Conservation (phyloP, 139 green algal genomes). For the Desmodesmus armatus region DNA sequence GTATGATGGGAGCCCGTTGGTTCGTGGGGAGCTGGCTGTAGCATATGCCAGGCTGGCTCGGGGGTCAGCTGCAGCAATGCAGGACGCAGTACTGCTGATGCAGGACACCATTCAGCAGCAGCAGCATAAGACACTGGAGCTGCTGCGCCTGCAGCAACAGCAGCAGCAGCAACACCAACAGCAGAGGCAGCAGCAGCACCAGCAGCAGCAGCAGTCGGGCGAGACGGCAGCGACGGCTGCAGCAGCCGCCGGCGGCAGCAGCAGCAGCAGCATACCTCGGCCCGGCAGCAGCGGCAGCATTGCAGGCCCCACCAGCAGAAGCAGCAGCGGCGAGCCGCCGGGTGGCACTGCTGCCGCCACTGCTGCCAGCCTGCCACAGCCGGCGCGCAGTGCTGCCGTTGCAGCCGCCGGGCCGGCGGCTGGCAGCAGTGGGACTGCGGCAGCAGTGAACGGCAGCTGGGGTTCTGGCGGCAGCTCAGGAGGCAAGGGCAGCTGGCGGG, state of each 20-base stretch:
- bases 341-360: too few species aligned
- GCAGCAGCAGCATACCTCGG: slow-evolving; percentile 38
- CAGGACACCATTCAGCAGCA: slow-evolving; percentile 42
- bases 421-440: background rate
- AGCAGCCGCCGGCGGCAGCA: background rate
- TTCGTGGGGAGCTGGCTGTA: slow-evolving; percentile 83
- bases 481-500: background rate
- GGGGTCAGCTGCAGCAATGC: slow-evolving; percentile 57
- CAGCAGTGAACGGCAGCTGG: slow-evolving; percentile 23
- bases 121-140: slow-evolving; percentile 36
- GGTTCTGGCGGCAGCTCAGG: slow-evolving; percentile 13
- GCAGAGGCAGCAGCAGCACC: slow-evolving; percentile 29
- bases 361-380: background rate
- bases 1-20: slow-evolving; percentile 78
- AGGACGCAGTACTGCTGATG: slow-evolving; percentile 18
- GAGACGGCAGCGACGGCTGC: slow-evolving; percentile 2
- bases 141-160: slow-evolving; percentile 39
- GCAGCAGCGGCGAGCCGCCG: slow-evolving; percentile 21
- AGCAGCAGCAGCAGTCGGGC: background rate
- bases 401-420: slow-evolving; percentile 33
- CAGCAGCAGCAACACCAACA: slow-evolving; percentile 37
- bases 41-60: slow-evolving; percentile 77
- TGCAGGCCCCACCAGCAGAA: slow-evolving; percentile 2
- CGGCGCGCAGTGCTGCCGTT: background rate
- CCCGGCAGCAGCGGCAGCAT: background rate